Conservation (phyloP, 2,329 filamentous ascomycete species). For the Rhexocercosporidium sp. region DNA sequence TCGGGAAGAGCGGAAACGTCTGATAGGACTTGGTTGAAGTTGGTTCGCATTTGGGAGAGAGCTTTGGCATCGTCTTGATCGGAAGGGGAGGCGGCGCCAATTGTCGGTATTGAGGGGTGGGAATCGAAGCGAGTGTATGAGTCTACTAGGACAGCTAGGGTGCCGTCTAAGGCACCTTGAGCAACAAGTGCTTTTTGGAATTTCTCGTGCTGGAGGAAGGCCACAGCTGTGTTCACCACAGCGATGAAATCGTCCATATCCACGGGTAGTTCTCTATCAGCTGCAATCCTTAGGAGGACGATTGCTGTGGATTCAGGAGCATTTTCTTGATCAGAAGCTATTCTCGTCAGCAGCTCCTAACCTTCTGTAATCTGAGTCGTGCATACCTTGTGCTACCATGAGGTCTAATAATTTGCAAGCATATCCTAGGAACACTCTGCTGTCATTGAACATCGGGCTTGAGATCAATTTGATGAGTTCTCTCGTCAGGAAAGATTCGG, state of each 20-base stretch:
- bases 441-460: conserved; percentile 50
- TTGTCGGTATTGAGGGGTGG: conserved; percentile 30
- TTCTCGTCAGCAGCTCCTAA: conserved; percentile 9
- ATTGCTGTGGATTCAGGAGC: conserved; percentile 52
- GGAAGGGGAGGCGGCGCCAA: conserved; percentile 21
- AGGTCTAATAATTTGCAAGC: conserved; percentile 63
- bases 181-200: conserved; percentile 56
- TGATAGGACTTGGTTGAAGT: conserved; percentile 56
- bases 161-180: conserved; percentile 43
- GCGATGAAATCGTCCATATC: conserved; percentile 61
- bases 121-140: conserved; percentile 51
- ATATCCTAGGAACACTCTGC: conserved; percentile 53
- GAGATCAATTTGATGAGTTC: conserved; percentile 56
- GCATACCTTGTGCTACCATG: conserved; percentile 55
- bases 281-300: conserved; percentile 56
- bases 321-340: conserved; percentile 39
- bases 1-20: conserved; percentile 56
- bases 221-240: conserved; percentile 56
- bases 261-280: conserved; percentile 45
- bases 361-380: background rate
- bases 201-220: conserved; percentile 59
- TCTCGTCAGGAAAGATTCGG: conserved; percentile 55
- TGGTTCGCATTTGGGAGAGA: conserved; percentile 54
- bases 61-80: conserved; percentile 53
- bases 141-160: conserved; percentile 55